Conservation (phyloP, 1,284 basidiomycete genomes). For the Neonothopanus nambi region DNA sequence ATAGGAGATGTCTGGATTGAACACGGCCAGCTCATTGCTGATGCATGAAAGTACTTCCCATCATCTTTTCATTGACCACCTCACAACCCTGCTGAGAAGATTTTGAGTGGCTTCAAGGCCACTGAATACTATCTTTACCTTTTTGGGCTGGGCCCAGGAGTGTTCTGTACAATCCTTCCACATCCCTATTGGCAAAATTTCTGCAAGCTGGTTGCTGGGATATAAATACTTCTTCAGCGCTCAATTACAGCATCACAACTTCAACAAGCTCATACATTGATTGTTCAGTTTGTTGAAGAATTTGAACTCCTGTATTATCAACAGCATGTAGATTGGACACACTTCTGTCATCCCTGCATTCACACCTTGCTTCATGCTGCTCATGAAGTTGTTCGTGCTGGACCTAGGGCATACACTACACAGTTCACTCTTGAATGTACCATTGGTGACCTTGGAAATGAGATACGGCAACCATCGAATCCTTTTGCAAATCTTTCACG, state of each 20-base stretch:
- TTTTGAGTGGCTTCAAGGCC: conserved; percentile 35
- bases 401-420: conserved; percentile 21
- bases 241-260: conserved; percentile 19
- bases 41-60: conserved; percentile 26
- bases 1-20: conserved; percentile 16
- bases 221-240: conserved; percentile 24
- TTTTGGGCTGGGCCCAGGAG: conserved; percentile 32
- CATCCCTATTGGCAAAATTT: conserved; percentile 23
- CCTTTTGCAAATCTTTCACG: conserved; percentile 24
- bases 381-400: conserved; percentile 25
- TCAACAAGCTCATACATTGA: conserved; percentile 10
- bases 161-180: conserved; percentile 31
- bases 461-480: conserved; percentile 23
- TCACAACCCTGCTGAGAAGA: conserved; percentile 30
- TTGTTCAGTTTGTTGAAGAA: conserved; percentile 24
- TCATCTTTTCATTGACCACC: conserved; percentile 30
- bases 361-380: conserved; percentile 28
- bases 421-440: conserved; percentile 24
- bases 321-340: conserved; percentile 25
- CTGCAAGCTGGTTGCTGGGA: conserved; percentile 25
- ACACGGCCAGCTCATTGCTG: conserved; percentile 27
- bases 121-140: conserved; percentile 33
- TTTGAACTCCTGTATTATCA: conserved; percentile 31
- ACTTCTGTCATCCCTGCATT: conserved; percentile 31
- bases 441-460: conserved; percentile 24